A percentile compares a stretch with the other conserved stretches of the same genome.
These are phyloP conservation scores for Psidium guajava DNA, from an alignment of 345 rosid genomes.

Conservation along the genomic window DNA sequence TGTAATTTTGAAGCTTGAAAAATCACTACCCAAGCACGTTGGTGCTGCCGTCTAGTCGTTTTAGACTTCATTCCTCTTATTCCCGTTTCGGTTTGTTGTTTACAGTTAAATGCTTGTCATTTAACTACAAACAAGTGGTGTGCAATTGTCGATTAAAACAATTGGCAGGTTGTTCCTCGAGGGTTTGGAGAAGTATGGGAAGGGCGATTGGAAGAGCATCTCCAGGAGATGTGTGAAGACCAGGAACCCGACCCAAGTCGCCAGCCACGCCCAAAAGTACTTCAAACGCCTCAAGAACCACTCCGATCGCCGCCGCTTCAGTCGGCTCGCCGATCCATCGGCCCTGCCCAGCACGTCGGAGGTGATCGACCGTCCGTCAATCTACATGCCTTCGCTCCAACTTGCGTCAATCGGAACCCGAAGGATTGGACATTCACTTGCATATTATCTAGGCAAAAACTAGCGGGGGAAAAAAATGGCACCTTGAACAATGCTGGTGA, in stretches of 20 bases:
- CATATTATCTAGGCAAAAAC: neutral
- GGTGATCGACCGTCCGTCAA: neutral
- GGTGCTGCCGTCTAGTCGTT: neutral
- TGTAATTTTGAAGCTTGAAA: neutral
- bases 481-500: neutral
- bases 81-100: neutral
- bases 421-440: neutral
- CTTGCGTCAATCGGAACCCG: neutral
- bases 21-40: neutral
- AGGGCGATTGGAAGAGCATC: constrained; percentile 19
- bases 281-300: neutral
- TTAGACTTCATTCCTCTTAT: neutral
- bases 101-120: neutral
- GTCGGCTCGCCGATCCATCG: neutral
- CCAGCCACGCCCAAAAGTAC: constrained; percentile 23
- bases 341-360: neutral
- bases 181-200: constrained; percentile 10
- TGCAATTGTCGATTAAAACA: neutral
- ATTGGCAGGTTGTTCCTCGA: constrained; percentile 6
- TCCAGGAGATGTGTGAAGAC: constrained; percentile 2
- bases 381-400: neutral
- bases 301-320: neutral
- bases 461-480: neutral
- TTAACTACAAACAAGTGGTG: neutral
- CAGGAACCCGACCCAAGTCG: constrained; percentile 12